phyloP scores from a whole-genome alignment of 805 yeast genomes.

The Yarrowia alimentaria region DNA sequence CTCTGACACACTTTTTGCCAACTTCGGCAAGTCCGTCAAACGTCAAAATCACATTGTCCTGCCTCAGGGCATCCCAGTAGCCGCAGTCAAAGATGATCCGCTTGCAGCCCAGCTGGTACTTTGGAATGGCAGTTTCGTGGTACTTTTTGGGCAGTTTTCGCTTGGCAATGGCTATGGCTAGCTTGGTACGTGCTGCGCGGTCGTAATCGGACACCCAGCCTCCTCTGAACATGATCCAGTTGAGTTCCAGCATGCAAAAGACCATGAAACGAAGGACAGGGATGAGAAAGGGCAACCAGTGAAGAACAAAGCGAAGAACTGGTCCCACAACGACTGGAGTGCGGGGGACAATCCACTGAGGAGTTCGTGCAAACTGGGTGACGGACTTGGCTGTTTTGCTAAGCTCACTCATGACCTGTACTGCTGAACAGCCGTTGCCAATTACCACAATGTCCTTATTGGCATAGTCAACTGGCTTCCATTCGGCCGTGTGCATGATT shows the following conservation, averaged over 20 bases:
- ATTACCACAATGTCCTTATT: conserved; percentile 29
- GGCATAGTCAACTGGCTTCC: conserved; percentile 29
- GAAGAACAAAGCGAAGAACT: not conserved
- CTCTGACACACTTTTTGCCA: conserved; percentile 27
- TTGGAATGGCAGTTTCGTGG: conserved; percentile 26
- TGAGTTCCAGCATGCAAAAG: conserved; percentile 25
- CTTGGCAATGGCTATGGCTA: not conserved
- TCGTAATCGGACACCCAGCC: conserved; percentile 15
- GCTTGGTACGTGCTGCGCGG: not conserved
- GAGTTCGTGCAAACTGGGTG: conserved; percentile 31
- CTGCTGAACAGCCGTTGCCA: conserved; percentile 30
- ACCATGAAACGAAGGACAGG: conserved; percentile 24
- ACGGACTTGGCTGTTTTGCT: conserved; percentile 26
- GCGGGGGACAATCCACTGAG: conserved; percentile 31
- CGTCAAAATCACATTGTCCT: conserved; percentile 27
- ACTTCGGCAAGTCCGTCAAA: conserved; percentile 29
- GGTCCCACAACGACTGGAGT: conserved; percentile 3
- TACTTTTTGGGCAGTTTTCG: conserved; percentile 1
- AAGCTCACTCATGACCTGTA: conserved; percentile 27
- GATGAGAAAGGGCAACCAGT: conserved; percentile 13
- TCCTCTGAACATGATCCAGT: conserved; percentile 28
- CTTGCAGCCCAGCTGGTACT: conserved; percentile 30
- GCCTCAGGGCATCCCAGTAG: conserved; percentile 28
- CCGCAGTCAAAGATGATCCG: conserved; percentile 31
- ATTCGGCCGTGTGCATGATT: conserved; percentile 29